Evolutionary conservation across 139 green algal genomes (phyloP), one percentile per base, ranked within the genome.

Genomic region (Zygnema cylindricum): DNA sequence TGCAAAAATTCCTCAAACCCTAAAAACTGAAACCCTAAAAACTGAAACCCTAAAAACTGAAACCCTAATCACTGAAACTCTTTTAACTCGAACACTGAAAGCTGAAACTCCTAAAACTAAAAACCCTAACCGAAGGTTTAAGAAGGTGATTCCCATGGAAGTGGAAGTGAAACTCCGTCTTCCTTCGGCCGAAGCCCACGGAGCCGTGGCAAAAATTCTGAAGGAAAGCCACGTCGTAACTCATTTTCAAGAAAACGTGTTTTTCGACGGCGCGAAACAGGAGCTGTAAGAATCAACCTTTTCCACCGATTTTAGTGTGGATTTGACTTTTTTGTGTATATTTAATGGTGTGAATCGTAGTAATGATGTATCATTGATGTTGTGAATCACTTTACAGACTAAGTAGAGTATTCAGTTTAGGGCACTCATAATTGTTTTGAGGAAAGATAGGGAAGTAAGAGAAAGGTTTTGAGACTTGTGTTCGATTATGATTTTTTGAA

Each of bases 151-250:
- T n/a, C n/a, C n/a, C 49, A 90, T 90, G 86, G 92, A 98, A 94
- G 95, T 98, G 0, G 96, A 98, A 88, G 92, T 98, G 23, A 98
- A 98, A 93, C 94, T 98, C 41, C 91, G 95, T 0, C 88, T 98
- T 39, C 92, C 94, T 0, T 88, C 94, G 82, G 85, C 75, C 3
- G 94, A 90, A 1, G 93, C 93, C 21, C 95, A 97, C 76, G 92
- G 91, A 38, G 91, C 91, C 76, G 90, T 98, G 55, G 89, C 88
- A 0, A 41, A 90, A 23, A 88, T 95, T 55, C 92, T 98, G 49
- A 69, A 39, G 38, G 33, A 76, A 1, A 35, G 30, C 69, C 82
- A 85, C n/a, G 86, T 43, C 1, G 93, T 84, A 43, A 93, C 87
- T 3, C 91, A 97, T 77, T 39, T 92, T 22, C 96, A 98, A 91